These are phyloP conservation scores for Ceratobasidium sp. DNA, from an alignment of 1,284 basidiomycete species.

Conservation along the genomic window DNA sequence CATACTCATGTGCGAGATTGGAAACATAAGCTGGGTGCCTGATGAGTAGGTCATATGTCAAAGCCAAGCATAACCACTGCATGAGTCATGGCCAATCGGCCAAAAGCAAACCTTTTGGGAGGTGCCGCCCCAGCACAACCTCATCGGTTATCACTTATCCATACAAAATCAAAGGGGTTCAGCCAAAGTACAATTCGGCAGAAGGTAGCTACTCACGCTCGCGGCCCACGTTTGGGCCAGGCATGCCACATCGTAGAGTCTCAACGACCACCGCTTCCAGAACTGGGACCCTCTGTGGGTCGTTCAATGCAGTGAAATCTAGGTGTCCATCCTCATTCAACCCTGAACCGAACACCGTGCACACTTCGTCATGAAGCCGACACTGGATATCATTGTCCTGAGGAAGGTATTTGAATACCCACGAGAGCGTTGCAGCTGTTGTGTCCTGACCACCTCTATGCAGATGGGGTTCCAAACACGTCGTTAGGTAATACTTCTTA, in stretches of 20 bases:
- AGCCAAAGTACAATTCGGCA: too few relatives aligned
- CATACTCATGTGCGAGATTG: neutral
- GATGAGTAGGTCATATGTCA: neutral
- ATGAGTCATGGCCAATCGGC: too few relatives aligned
- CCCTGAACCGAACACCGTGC: neutral
- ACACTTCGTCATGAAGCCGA: slow-evolving; percentile 20
- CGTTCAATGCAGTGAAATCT: neutral
- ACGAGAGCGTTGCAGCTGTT: slow-evolving; percentile 8
- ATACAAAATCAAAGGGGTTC: neutral
- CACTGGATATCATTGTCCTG: slow-evolving; percentile 10
- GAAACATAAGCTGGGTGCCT: neutral
- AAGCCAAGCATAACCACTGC: too few relatives aligned
- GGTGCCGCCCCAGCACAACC: neutral
- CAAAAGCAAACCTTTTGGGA: slow-evolving; percentile 21
- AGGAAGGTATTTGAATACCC: slow-evolving; percentile 21
- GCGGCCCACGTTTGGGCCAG: neutral
- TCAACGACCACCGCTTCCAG: slow-evolving; percentile 17
- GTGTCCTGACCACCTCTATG: slow-evolving; percentile 28
- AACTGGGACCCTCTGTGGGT: slow-evolving; percentile 3
- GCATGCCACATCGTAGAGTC: neutral
- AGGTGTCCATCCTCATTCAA: neutral
- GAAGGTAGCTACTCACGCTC: neutral
- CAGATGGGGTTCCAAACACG: neutral
- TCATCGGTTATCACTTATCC: neutral
- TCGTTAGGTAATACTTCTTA: neutral